These are phyloP conservation scores for Cercophora newfieldiana DNA, from an alignment of 495 filamentous ascomycete species.

Conservation along the genomic window DNA sequence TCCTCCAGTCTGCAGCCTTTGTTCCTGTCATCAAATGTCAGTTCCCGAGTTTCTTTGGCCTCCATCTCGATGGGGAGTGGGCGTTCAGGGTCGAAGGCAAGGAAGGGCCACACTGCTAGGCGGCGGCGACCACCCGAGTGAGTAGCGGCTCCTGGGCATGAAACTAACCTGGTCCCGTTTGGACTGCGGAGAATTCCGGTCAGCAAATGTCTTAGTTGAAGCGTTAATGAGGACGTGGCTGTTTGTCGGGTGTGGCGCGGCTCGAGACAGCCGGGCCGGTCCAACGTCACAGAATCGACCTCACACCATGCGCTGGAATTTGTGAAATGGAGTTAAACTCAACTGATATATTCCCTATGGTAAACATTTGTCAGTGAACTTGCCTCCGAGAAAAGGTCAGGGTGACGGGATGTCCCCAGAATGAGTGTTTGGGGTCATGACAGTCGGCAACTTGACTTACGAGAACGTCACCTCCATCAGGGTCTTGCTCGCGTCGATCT, in stretches of 20 bases:
- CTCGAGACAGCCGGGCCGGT: background rate
- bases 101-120: too few species aligned
- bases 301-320: too few species aligned
- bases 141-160: too few species aligned
- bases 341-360: too few species aligned
- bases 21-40: background rate
- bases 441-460: background rate
- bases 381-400: too few species aligned
- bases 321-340: too few species aligned
- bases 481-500: conserved; percentile 9
- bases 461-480: conserved; percentile 12
- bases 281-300: background rate
- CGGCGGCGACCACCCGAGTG: too few species aligned
- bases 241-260: background rate
- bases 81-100: too few species aligned
- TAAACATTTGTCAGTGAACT: too few species aligned
- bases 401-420: too few species aligned
- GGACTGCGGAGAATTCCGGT: background rate
- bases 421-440: background rate
- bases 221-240: too few species aligned
- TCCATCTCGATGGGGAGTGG: too few species aligned
- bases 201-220: background rate
- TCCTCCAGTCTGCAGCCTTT: conserved; percentile 3
- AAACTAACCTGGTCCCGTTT: background rate
- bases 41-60: background rate